These are phyloP conservation scores for Pythium angustatum DNA, from an alignment of 352 stramenopile genomes.

Conservation along the genomic window DNA sequence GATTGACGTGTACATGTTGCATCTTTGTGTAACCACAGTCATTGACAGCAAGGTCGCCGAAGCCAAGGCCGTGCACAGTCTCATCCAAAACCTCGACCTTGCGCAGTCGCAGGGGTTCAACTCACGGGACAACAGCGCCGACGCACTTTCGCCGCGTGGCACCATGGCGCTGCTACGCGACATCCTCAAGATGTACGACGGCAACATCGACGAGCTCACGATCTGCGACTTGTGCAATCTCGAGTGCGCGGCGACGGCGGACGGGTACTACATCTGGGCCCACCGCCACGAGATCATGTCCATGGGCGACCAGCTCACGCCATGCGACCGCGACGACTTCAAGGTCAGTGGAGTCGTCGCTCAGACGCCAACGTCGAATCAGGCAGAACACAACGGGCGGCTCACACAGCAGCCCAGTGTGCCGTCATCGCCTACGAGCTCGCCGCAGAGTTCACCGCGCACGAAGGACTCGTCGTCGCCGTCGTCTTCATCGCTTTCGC, in stretches of 20 bases:
- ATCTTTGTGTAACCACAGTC: too few relatives aligned
- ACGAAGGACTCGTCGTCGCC: slow-evolving; percentile 3
- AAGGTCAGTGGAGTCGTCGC: slow-evolving; percentile 6
- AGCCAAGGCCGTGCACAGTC: slow-evolving; percentile 9
- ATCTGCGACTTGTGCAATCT: slow-evolving; percentile 18
- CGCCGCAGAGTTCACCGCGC: too few relatives aligned
- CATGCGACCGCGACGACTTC: slow-evolving; percentile 15
- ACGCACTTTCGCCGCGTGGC: neutral
- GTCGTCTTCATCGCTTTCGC: too few relatives aligned
- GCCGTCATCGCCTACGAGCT: slow-evolving; percentile 2
- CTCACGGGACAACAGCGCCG: neutral
- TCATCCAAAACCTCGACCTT: slow-evolving; percentile 18
- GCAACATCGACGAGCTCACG: slow-evolving; percentile 11
- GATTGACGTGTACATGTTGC: too few relatives aligned
- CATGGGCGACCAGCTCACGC: slow-evolving; percentile 10
- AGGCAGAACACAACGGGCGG: neutral
- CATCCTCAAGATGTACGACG: slow-evolving; percentile 13
- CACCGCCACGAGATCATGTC: slow-evolving; percentile 21
- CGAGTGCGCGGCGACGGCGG: slow-evolving; percentile 18
- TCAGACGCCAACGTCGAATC: neutral
- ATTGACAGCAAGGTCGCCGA: neutral
- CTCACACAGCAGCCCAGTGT: neutral
- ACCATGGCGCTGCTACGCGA: slow-evolving; percentile 13
- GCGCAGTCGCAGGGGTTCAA: neutral
- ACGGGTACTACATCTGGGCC: slow-evolving; percentile 20